Base-by-base conservation (phyloP, 2,329 filamentous ascomycete species). In the Lizonia empirigonia region DNA sequence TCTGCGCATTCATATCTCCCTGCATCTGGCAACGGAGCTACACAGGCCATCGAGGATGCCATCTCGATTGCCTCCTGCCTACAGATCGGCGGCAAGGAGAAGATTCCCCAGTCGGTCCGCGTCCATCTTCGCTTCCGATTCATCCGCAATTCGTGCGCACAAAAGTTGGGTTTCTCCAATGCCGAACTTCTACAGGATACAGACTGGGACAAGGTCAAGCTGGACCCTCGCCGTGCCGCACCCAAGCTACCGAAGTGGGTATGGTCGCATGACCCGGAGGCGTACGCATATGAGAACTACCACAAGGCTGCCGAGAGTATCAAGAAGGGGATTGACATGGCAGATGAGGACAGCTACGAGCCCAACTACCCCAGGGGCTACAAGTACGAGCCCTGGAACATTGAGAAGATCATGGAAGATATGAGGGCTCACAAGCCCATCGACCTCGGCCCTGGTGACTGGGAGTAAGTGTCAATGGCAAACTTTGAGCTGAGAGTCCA, bases 151-250 rank as follows among this genome's bases (percentile, higher is more conserved):
- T 71, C 74, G 5, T 80, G 78, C 66, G 76, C 76, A 2, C 78
- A 80, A 49, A 79, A 80, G 49, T 72, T 79, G 27, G 74, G 76
- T 33, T 78, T 78, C 67, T 72, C 73, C 55, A 77, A 79, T 61
- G 67, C 76, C 20, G 76, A 78, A 61, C 71, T 78, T 7, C 70
- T 78, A 1, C 76, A 79, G 60, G 73, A 77, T 48, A 79, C 77
- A 9, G 74, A 79, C 59, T 79, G 77, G 77, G 70, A 74, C 49
- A 78, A 78, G 53, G 76, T 79, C 50, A 75, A 77, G 60, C 64
- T 77, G 2, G 73, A 78, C 54, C 76, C 76, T 0, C 70, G 74
- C 30, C 67, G 72, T 7, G 76, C 75, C 12, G 73, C 74, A 15
- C 75, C 76, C 27, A 76, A 77, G 58, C 70, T 75, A 2, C 77